phyloP scores from a whole-genome alignment of 179 eudicot species.

The Carnegiea gigantea region DNA sequence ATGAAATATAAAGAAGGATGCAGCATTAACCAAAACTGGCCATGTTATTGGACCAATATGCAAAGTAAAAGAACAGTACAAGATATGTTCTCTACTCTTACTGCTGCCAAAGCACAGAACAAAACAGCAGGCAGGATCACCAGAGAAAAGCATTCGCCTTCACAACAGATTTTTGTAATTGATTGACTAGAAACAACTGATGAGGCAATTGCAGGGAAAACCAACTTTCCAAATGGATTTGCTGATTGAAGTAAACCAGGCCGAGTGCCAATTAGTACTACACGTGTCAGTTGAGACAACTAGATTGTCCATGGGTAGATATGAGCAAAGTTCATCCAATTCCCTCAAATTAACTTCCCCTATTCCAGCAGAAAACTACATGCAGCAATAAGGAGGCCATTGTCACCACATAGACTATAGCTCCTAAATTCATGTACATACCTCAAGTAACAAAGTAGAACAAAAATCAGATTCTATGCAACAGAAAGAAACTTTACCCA shows the following conservation, averaged over 20 bases:
- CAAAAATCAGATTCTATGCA: slow-evolving; percentile 14
- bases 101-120: too few relatives aligned
- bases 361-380: neutral
- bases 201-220: neutral
- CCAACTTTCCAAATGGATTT: neutral
- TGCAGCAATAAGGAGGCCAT: neutral
- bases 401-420: neutral
- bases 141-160: too few relatives aligned
- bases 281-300: neutral
- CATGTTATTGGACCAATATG: too few relatives aligned
- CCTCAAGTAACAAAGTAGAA: too few relatives aligned
- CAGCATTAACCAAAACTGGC: too few relatives aligned
- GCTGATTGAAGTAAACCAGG: neutral
- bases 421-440: neutral
- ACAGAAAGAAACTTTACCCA: slow-evolving; percentile 86
- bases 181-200: too few relatives aligned
- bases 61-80: too few relatives aligned
- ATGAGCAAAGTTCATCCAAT: neutral
- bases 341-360: neutral
- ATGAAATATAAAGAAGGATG: too few relatives aligned
- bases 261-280: neutral
- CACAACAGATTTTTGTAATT: too few relatives aligned
- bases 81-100: too few relatives aligned
- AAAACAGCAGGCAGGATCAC: too few relatives aligned
- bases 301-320: neutral